Evolutionary conservation across 139 green algal genomes (phyloP).

Genomic region (Coelastrella sp.): DNA sequence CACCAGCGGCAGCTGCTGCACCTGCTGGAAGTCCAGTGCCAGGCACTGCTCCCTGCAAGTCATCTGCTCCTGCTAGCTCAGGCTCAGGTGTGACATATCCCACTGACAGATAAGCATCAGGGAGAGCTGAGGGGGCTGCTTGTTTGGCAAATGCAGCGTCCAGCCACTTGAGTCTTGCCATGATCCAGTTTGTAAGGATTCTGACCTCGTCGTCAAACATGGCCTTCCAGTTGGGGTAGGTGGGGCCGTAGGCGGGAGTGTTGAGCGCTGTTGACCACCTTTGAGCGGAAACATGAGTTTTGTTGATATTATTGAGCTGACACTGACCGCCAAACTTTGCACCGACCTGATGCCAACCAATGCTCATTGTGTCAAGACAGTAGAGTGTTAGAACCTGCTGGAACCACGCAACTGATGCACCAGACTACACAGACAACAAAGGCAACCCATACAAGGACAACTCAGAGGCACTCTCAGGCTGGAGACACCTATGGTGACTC

Average conservation of each 20-base stretch:
- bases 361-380: too few relatives aligned
- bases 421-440: too few relatives aligned
- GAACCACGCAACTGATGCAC: too few relatives aligned
- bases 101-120: slow-evolving; percentile 39
- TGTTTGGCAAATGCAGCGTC: slow-evolving; percentile 49
- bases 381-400: too few relatives aligned
- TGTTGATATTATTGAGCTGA: background rate
- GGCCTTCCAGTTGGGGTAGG: background rate
- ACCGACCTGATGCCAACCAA: background rate
- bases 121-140: background rate
- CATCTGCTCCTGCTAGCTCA: background rate
- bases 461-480: too few relatives aligned
- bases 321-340: background rate
- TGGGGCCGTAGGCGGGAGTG: background rate
- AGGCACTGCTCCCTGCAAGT: too few relatives aligned
- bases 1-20: too few relatives aligned
- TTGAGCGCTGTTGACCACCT: slow-evolving; percentile 1
- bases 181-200: slow-evolving; percentile 51
- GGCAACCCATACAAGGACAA: too few relatives aligned
- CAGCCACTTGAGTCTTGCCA: slow-evolving; percentile 55
- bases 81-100: background rate
- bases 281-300: background rate
- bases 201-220: background rate
- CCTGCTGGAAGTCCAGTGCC: too few relatives aligned
- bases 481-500: background rate